Conservation (phyloP, 805 yeast genomes). For the Blastobotrys parvus region DNA sequence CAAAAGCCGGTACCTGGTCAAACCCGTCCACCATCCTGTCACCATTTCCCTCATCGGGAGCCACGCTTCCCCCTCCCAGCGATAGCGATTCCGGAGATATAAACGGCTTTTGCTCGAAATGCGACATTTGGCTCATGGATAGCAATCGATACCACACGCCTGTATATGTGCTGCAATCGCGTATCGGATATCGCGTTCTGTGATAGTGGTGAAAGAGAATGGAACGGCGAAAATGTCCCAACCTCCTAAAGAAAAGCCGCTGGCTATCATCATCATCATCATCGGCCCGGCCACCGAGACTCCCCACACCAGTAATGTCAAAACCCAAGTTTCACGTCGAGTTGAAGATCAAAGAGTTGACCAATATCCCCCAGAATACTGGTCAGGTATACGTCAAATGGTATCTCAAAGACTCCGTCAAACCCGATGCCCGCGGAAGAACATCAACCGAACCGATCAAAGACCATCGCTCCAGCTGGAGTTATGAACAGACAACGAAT, state of each 20-base stretch:
- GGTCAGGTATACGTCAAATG: slow-evolving; percentile 64
- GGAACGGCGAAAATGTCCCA: background rate
- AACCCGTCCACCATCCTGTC: background rate
- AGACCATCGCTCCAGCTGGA: slow-evolving; percentile 47
- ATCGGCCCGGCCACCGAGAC: no score
- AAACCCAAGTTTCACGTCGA: slow-evolving; percentile 54
- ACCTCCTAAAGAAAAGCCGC: background rate
- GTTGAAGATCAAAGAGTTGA: slow-evolving; percentile 55
- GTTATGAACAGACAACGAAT: slow-evolving; percentile 32
- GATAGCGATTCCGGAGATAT: background rate
- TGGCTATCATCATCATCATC: background rate
- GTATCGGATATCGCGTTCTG: no score
- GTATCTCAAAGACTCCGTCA: slow-evolving; percentile 45
- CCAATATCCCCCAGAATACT: slow-evolving; percentile 75
- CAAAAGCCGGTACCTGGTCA: background rate
- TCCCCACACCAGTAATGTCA: background rate
- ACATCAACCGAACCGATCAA: slow-evolving; percentile 39
- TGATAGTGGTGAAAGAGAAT: background rate
- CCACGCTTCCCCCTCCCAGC: background rate
- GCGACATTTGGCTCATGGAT: background rate
- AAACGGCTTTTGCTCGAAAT: background rate
- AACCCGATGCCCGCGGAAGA: slow-evolving; percentile 36
- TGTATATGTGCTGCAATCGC: no score
- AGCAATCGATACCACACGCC: no score
- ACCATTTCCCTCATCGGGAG: no score